Base-by-base conservation (phyloP, 2,329 filamentous ascomycete species). In the Mycocentrospora acerina region DNA sequence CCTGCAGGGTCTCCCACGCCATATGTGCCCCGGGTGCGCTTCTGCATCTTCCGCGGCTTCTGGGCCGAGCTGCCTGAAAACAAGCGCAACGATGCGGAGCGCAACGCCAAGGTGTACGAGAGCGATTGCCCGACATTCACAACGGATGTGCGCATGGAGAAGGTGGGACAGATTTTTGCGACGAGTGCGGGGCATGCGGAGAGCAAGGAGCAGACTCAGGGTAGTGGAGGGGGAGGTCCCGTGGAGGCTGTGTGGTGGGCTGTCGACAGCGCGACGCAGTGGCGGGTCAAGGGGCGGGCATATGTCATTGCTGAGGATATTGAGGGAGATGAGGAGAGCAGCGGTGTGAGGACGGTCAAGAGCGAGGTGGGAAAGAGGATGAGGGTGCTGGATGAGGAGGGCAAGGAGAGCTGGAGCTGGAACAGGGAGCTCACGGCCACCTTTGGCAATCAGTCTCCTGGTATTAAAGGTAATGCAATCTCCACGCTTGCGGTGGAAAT, bases 221-320 rank as follows among this genome's bases (percentile, higher is more conserved):
- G 81, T 38, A 76, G 74, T 46, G 82, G 82, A 8, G 78, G 83
- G 24, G 82, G 88, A 26, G 82, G 82, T 1, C 76, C 78, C 3
- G 81, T 91, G n/a, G 91, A 96, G 69, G 88, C 83, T 6, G 80
- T 89, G 9, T 93, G 87, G 64, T 97, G 90, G 91, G 73, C 83
- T 8, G 78, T 80, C 48, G 79, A 84, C 29, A 73, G 75, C 4
- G 79, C 75, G 64, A 85, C 81, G 12, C 91, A 97, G 72, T 97
- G 91, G 91, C 80, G 91, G 42, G 66, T 97, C 24, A 81, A 83
- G 32, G 91, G 91, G 2, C 75, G 72, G 42, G 87, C 85, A 13
- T 93, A 83, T 71, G 71, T 95, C 4, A 73, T 97, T 22, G 87
- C 81, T 0, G 74, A 77, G 32, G 86, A 90, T 53, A 79, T 84